phyloP scores from a whole-genome alignment of 208 protist genomes.

The Trypanosoma mega region DNA sequence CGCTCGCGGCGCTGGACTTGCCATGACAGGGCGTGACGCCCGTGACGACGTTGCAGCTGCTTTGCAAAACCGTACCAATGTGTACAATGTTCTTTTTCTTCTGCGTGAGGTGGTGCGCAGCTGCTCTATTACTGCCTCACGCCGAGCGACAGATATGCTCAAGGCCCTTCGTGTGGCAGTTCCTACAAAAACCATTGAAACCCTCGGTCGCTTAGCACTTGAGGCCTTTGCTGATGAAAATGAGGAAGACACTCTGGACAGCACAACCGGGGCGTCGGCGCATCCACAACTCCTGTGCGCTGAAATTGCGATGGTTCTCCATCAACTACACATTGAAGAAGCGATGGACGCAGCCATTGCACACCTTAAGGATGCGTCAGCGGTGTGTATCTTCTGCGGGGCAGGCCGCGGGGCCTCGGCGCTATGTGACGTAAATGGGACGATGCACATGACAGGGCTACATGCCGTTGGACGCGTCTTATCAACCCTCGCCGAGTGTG shows the following conservation, averaged over 20 bases:
- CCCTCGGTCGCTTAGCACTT: constrained; percentile 75
- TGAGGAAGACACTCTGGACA: background rate
- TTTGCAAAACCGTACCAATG: constrained; percentile 65
- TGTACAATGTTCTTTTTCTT: constrained; percentile 89
- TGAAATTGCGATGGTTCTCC: constrained; percentile 90
- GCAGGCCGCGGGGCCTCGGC: constrained; percentile 52
- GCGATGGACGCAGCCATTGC: constrained; percentile 77
- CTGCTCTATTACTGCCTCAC: constrained; percentile 77
- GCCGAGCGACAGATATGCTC: constrained; percentile 78
- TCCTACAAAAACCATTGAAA: constrained; percentile 74
- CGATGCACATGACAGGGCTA: constrained; percentile 76
- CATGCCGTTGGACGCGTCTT: constrained; percentile 71
- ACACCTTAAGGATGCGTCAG: constrained; percentile 76
- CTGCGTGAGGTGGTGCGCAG: constrained; percentile 85
- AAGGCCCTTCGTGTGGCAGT: constrained; percentile 80
- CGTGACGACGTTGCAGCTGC: constrained; percentile 71
- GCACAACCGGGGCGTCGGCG: constrained; percentile 23
- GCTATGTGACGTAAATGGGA: constrained; percentile 76
- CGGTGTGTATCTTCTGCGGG: constrained; percentile 76
- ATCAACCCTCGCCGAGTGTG: constrained; percentile 82
- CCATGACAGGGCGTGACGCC: constrained; percentile 75
- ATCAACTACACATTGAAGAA: constrained; percentile 79
- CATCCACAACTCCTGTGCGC: constrained; percentile 88
- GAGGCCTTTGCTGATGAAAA: constrained; percentile 80
- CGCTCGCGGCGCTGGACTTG: constrained; percentile 75